phyloP scores from a whole-genome alignment of 495 filamentous ascomycete species.

The Hypoxylon rickii region DNA sequence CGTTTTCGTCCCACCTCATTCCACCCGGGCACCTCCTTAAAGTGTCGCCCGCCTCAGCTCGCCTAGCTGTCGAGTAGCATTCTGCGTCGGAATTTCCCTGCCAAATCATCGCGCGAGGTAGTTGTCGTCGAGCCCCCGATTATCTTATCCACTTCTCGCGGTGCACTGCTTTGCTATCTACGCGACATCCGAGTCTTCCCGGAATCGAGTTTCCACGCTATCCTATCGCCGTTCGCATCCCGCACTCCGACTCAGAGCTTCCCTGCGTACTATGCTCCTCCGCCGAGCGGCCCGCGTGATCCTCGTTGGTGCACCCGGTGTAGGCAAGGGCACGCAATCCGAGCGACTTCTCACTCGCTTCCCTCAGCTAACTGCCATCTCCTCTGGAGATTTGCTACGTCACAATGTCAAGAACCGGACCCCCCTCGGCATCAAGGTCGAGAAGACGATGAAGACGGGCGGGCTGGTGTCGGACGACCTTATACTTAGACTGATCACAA shows the following conservation, averaged over 20 bases:
- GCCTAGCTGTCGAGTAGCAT: slow-evolving; percentile 7
- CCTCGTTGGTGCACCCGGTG: slow-evolving; percentile 88
- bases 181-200: slow-evolving; percentile 22
- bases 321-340: slow-evolving; percentile 94
- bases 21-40: neutral
- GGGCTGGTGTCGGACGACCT: slow-evolving; percentile 84
- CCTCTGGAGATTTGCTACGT: slow-evolving; percentile 88
- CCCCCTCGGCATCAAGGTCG: slow-evolving; percentile 85
- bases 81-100: slow-evolving; percentile 11
- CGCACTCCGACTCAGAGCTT: too few species aligned
- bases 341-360: slow-evolving; percentile 84
- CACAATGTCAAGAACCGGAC: slow-evolving; percentile 90
- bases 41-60: neutral
- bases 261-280: slow-evolving; percentile 64
- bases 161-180: slow-evolving; percentile 5
- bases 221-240: slow-evolving; percentile 4
- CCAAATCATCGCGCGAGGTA: slow-evolving; percentile 7
- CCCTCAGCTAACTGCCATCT: slow-evolving; percentile 87
- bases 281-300: slow-evolving; percentile 88
- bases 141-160: neutral
- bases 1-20: neutral
- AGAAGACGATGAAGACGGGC: slow-evolving; percentile 81
- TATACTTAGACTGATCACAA: slow-evolving; percentile 89
- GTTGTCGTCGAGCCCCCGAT: slow-evolving; percentile 6
- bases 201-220: slow-evolving; percentile 2